These are phyloP conservation scores for Sarocladium brachiariae DNA, from an alignment of 2,329 filamentous ascomycete genomes.

Conservation along the genomic window DNA sequence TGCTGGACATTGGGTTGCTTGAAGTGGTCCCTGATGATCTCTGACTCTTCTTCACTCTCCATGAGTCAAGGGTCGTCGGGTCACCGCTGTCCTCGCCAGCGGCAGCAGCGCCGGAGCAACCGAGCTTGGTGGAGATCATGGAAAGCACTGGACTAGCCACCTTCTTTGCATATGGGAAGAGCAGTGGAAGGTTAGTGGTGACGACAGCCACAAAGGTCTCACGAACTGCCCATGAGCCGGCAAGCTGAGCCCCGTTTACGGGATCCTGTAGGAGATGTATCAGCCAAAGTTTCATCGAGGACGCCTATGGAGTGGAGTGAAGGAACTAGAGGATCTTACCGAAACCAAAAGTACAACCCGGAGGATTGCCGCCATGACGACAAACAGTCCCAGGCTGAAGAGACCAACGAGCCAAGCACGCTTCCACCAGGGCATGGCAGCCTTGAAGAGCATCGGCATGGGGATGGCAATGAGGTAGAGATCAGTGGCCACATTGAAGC, in stretches of 20 bases:
- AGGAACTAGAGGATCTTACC: not conserved
- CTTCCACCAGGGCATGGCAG: constrained; percentile 7
- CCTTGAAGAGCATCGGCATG: constrained; percentile 38
- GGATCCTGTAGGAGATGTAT: constrained; percentile 26
- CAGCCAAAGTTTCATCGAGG: not conserved
- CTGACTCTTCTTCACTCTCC: constrained; percentile 1
- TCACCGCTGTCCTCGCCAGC: not conserved
- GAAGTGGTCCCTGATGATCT: not conserved
- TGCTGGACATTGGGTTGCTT: constrained; percentile 3
- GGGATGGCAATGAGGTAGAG: constrained; percentile 53
- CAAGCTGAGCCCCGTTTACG: constrained; percentile 31
- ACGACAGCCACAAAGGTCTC: constrained; percentile 38
- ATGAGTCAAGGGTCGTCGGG: constrained; percentile 5
- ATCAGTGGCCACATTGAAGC: constrained; percentile 49
- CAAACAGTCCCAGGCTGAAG: constrained; percentile 32
- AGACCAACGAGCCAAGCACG: constrained; percentile 2
- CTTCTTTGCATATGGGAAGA: constrained; percentile 37
- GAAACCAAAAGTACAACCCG: constrained; percentile 23
- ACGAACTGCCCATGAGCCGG: constrained; percentile 35
- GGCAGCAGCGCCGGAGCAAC: constrained; percentile 1
- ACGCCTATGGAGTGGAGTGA: too few relatives aligned
- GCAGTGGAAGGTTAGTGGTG: constrained; percentile 36
- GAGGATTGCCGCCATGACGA: constrained; percentile 29
- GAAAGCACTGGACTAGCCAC: constrained; percentile 17
- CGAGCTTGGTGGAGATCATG: constrained; percentile 9